Evolutionary conservation across 768 basidiomycete species (phyloP), one percentile per base, ranked within the genome.

Genomic region (Lactarius hatsudake): DNA sequence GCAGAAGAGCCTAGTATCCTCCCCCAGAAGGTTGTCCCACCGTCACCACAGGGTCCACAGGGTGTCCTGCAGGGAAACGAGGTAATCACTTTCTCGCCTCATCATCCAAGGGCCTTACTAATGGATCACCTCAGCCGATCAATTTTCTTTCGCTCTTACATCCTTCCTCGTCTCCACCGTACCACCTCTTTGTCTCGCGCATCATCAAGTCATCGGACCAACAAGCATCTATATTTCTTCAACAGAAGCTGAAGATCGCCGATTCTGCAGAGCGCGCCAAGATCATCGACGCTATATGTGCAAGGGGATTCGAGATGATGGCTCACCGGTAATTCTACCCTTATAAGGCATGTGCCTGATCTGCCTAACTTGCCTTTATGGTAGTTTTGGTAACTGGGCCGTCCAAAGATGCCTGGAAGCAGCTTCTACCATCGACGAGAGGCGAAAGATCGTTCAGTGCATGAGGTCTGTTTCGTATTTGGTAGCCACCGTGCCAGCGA

Each of bases 181-280:
- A 94, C 73, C 84, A 85, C 62, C 80, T 90, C 63, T 93, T 94
- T 71, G 91, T 94, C 15, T 80, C 86, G 20, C 88, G 93, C 30
- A 94, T 94, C 71, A 91, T 93, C 81, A 93, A 91, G 78, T 89
- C 87, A 2, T 93, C 92, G 5, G 93, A 94, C 73, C 93, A 94
- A 74, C 93, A 94, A 73, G 93, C 93, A 15, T 93, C 91, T 17
- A 94, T 94, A 62, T 94, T 94, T 73, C 80, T 94, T 48, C 92
- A 94, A 74, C 93, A 94, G 74, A 94, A 94, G 73, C 83, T 94
- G 72, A 94, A 94, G 75, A 90, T 93, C 20, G 92, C 93, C 4
- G 90, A 93, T 71, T 70, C 81, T 23, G 84, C 87, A 60, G 92
- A 94, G 74, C 82, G 93, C 2, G 84, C 83, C 6, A 93, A 91